A percentile compares a stretch with the other conserved stretches of the same genome.
These are phyloP conservation scores for Hypholoma fasciculare DNA, from an alignment of 768 basidiomycete genomes.

Conservation along the genomic window DNA sequence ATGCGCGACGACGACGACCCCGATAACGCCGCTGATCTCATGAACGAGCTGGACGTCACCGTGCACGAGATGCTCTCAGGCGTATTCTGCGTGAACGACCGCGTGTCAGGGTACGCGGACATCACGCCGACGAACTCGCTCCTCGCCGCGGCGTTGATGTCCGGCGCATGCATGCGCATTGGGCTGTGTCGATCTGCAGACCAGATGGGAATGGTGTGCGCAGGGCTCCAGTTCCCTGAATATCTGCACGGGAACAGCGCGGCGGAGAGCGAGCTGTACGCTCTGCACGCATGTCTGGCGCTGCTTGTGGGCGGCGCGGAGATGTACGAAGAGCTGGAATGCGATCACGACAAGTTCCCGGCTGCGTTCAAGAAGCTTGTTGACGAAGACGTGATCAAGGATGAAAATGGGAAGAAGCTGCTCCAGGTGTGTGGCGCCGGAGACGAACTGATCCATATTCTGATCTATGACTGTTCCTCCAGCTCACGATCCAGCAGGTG, in stretches of 20 bases:
- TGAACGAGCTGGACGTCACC: background rate
- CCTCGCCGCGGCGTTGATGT: constrained; percentile 3
- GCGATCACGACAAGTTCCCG: background rate
- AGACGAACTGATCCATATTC: background rate
- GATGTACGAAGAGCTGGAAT: background rate
- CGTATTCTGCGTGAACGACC: background rate
- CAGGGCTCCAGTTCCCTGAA: background rate
- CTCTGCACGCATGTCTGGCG: background rate
- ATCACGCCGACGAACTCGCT: background rate
- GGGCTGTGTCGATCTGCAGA: constrained; percentile 1
- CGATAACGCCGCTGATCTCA: background rate
- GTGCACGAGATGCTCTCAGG: background rate
- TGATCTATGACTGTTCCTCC: background rate
- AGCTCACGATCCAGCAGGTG: background rate
- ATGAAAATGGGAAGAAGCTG: background rate
- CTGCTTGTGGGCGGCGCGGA: background rate
- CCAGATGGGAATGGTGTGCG: background rate
- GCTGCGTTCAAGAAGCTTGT: constrained; percentile 1
- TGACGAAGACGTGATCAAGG: background rate
- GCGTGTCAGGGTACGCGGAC: background rate
- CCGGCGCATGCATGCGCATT: constrained; percentile 1
- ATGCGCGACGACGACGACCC: background rate
- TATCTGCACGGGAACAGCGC: background rate
- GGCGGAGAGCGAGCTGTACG: background rate
- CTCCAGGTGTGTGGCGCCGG: background rate